Base-by-base conservation (phyloP, 176 grass and related monocot genomes). In the Ananas comosus region DNA sequence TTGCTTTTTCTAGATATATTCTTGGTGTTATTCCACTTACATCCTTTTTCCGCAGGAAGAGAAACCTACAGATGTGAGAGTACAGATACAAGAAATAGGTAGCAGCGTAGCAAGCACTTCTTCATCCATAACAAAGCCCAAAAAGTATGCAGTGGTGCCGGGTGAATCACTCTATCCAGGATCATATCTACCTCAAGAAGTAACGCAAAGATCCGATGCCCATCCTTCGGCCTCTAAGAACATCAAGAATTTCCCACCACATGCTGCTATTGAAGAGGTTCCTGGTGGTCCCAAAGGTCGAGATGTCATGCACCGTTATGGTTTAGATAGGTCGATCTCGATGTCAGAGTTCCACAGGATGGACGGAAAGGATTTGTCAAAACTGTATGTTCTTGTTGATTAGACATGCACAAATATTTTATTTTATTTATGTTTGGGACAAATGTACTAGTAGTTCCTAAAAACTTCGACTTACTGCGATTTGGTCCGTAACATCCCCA, bases 161-260 rank as follows among this genome's bases (percentile, higher is more conserved):
- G 28, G 50, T 51, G 76, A 76, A 69, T 51, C 9, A 13, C 14
- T 47, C 4, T 70, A 48, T 1, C 49, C 61, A 25, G 16, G 17
- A 8, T 67, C 67, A 8, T 57, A 57, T 63, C 49, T 49, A 13
- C 18, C 25, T 68, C 70, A 76, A 28, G 68, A 68, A 53, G 68
- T 70, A 70, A 23, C 61, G 66, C 18, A 12, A 28, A 51, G 27
- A n/a, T 24, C 73, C n/a, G 64, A 65, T 54, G 23, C 72, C 0
- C 25, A 53, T 33, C 25, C 11, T 51, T 61, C 51, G 4, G 53
- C 77, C 0, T 68, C 23, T 28, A 61, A 52, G 2, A 52, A 70
- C 1, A 56, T 50, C 48, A 80, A 12, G n/a, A 11, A 68, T 17
- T 8, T 19, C 13, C 48, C 24, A 3, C 65, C 11, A 13, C 29